Base-by-base conservation (phyloP, 2,329 filamentous ascomycete species). In the Rutstroemia sp. region DNA sequence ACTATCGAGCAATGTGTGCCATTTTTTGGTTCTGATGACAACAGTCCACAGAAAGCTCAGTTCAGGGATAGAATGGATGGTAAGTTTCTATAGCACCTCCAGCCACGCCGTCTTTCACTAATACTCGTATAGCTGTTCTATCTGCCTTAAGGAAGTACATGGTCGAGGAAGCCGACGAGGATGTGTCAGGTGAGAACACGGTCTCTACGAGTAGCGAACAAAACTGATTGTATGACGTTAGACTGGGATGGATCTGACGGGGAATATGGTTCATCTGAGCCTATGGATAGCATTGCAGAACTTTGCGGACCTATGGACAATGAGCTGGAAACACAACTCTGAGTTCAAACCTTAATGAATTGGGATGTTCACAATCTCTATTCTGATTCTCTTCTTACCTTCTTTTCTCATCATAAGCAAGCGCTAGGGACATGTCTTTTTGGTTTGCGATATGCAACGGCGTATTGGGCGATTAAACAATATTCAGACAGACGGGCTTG, bases 251-350 rank as follows among this genome's bases (percentile, higher is more conserved):
- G 60, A 17, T 69, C 68, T 16, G 67, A 70, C 42, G 67, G 58
- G 4, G 67, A 66, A 23, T 68, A 69, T 62, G 76, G 68, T 47
- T 82, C 80, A 48, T 83, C 80, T 6, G 80, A 82, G 34, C 75
- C 75, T 56, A 73, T 79, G 66, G 79, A 80, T 56, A 75, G 75
- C 60, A 67, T 79, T 53, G 72, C 73, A 42, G 78, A 78, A 53
- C 68, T 76, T 56, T 71, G 71, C 62, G 73, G 75, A 62, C 73
- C 74, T 60, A 68, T 71, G 46, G 69, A 71, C 50, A 70, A 67
- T 45, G 53, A 51, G 60, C n/a, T 50, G 10, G 73, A 73, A 55
- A 61, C 59, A 47, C 52, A 54, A 27, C 57, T 54, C 19, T 59
- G 42, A 56, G 19, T n/a, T 10, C 23, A 38, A 45, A 12, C 27